Evolutionary conservation across 2,329 filamentous ascomycete genomes (phyloP), one percentile per base, ranked within the genome.

Genomic region (Pseudopyricularia cyperi): DNA sequence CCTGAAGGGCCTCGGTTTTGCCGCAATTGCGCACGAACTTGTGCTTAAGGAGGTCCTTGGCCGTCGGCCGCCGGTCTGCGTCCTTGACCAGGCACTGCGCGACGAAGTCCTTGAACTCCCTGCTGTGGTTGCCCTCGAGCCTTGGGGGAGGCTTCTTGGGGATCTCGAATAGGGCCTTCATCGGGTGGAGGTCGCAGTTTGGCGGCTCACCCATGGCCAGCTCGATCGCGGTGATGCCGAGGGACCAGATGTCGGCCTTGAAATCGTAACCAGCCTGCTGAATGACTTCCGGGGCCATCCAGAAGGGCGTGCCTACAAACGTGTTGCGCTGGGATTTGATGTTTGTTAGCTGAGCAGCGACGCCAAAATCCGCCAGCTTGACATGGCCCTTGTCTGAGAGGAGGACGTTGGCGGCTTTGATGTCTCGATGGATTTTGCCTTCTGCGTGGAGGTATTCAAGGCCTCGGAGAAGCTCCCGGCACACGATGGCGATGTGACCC

Each of bases 281-380:
- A 58, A 95, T 95, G 34, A 95, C 89, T 64, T 95, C 89, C 1
- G 89, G 89, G 1, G 89, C 89, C 89, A 95, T 95, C 89, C 89
- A 95, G 64, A 94, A 95, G 0, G 93, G 93, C 0, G 91, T 97
- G 19, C 93, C 93, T 19, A 98, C 93, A 62, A 98, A 97, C 0
- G 93, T 98, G 68, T 97, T 91, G 52, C 93, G 82, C 66, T 96
- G 89, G 2, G 91, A 96, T 69, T 96, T 96, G 71, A 97, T 95
- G 64, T 96, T 95, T 55, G 89, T 95, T 61, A 98, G 75, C 66
- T 98, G 93, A 30, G 93, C 91, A 7, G 93, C 93, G 42, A 98
- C 93, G 54, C 93, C 93, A 64, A 98, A 98, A 68, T 98, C 91
- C 39, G 91, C 91, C 59, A 97, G 75, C 73, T 97, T 97, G 65